A percentile compares a stretch with the other conserved stretches of the same genome.
Conservation (phyloP, 2,329 filamentous ascomycete species). For the Incumbomyces lentus region DNA sequence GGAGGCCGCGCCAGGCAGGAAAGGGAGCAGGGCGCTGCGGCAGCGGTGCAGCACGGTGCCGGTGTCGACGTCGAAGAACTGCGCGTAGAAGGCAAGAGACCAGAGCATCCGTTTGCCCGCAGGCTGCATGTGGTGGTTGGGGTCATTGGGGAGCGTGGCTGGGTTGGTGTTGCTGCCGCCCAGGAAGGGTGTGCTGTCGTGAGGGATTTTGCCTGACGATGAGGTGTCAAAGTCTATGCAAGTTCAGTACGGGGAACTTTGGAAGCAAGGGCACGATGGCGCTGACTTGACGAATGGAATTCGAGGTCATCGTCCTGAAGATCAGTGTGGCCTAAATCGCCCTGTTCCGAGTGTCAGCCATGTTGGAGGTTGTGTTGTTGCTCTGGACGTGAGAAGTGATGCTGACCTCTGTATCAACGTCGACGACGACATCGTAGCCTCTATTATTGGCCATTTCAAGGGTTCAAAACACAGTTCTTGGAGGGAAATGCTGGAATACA, state of each 20-base stretch:
- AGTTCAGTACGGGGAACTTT: neutral
- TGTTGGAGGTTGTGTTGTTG: neutral
- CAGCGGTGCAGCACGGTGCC: constrained; percentile 78
- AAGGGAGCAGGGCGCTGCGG: constrained; percentile 70
- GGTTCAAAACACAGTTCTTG: neutral
- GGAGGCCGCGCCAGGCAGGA: constrained; percentile 74
- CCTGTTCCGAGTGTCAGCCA: constrained; percentile 45
- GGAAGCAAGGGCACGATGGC: neutral
- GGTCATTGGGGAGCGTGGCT: constrained; percentile 40
- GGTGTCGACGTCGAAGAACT: constrained; percentile 98
- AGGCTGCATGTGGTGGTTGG: constrained; percentile 36
- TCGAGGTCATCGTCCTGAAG: constrained; percentile 90
- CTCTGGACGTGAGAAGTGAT: neutral
- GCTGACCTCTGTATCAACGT: constrained; percentile 85
- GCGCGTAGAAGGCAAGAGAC: constrained; percentile 85
- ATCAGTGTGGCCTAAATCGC: constrained; percentile 94
- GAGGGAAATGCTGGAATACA: neutral
- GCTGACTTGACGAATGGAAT: constrained; percentile 79
- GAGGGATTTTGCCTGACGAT: constrained; percentile 39
- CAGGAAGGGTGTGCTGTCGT: constrained; percentile 42
- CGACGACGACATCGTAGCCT: constrained; percentile 95
- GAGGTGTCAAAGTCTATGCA: constrained; percentile 55
- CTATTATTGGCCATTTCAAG: constrained; percentile 61
- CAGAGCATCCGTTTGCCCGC: constrained; percentile 72
- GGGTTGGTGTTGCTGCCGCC: constrained; percentile 41